Evolutionary conservation across 2,329 filamentous ascomycete genomes (phyloP), one percentile per base, ranked within the genome.

Genomic region (Plectosphaerella sp.): DNA sequence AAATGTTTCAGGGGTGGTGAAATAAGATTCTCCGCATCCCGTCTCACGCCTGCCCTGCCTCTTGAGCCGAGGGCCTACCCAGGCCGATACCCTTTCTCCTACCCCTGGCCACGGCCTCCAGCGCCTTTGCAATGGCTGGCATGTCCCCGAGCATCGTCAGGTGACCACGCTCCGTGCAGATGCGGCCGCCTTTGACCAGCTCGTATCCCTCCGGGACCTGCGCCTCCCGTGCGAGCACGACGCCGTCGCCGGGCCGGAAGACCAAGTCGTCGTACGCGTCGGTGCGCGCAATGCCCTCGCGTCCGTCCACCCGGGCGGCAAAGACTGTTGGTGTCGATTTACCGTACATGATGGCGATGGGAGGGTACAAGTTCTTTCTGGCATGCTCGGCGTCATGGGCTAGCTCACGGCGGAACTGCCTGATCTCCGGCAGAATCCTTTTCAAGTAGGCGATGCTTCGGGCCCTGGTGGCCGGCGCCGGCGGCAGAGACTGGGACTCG

Each of bases 211-310:
- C 72, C 0, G 92, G 92, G 43, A 95, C 69, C 89, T 95, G 93
- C 0, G 91, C 88, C 55, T 93, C 89, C 48, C 83, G 83, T 0
- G 92, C 89, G 7, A 97, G 78, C 51, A 93, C 91, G 0, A 97
- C 92, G 0, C 92, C 93, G 64, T 97, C 92, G 2, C 92, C 91
- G 20, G 86, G 87, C 1, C 88, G 87, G 70, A 97, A 97, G 0
- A 90, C 82, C 3, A 97, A 76, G 60, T 95, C 87, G 58, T 96
- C 91, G 65, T 96, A 97, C 1, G 84, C 86, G 67, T 95, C 90
- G 0, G 83, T 74, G 55, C 84, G 83, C 48, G 84, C 80, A 58
- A 97, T 96, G 0, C 80, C 84, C 50, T 93, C 91, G 4, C 80
- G 76, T 2, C 83, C 83, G 14, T 80, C 72, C 1, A 97, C 90